Conservation (phyloP, 176 grass and related monocot genomes). For the Rhynchospora pubera region DNA sequence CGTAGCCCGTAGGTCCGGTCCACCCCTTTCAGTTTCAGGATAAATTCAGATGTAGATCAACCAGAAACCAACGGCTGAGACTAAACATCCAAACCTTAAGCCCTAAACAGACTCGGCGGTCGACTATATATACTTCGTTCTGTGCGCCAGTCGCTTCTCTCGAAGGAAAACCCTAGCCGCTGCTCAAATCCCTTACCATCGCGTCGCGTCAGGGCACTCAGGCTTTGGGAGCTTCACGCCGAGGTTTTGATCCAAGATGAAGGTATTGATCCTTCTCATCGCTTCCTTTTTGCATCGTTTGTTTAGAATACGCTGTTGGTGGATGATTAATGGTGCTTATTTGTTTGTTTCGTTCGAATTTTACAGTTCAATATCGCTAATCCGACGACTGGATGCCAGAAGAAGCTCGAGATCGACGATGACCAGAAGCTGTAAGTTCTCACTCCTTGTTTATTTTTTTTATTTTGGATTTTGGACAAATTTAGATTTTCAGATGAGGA, state of each 20-base stretch:
- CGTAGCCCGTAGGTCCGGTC: no score
- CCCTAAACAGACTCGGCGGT: neutral
- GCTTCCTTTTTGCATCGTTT: neutral
- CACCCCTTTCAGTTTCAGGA: no score
- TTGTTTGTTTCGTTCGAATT: constrained; percentile 2
- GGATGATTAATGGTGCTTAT: neutral
- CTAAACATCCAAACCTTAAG: neutral
- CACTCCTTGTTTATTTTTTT: no score
- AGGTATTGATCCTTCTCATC: constrained; percentile 21
- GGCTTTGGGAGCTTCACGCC: neutral
- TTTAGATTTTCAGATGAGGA: no score
- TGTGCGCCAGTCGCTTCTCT: neutral
- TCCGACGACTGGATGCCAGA: constrained; percentile 93
- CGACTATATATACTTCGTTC: constrained; percentile 23
- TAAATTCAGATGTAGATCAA: neutral
- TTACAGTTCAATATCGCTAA: constrained; percentile 87
- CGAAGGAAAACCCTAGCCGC: constrained; percentile 38
- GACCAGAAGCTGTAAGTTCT: constrained; percentile 98
- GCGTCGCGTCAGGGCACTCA: no score
- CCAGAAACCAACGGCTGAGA: neutral
- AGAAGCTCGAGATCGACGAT: constrained; percentile 92
- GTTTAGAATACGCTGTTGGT: neutral
- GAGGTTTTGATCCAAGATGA: constrained; percentile 27
- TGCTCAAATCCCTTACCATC: constrained; percentile 13
- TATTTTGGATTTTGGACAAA: no score